Evolutionary conservation across 2,329 filamentous ascomycete species (phyloP).

Genomic region (Dactylellina drechsleri): DNA sequence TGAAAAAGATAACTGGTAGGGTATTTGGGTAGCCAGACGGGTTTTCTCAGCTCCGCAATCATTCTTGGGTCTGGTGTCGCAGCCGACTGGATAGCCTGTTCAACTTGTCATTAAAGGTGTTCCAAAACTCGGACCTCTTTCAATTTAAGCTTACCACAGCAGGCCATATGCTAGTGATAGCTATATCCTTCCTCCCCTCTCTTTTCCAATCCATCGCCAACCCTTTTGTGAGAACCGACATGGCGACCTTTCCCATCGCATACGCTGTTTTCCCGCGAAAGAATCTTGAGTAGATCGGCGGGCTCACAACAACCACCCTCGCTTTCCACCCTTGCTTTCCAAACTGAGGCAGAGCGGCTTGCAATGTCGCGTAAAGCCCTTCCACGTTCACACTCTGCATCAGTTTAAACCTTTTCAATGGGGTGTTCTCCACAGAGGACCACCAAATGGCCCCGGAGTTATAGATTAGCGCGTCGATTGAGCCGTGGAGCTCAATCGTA

Average conservation of each 20-base stretch:
- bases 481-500: slow-evolving; percentile 70
- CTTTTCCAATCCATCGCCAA: slow-evolving; percentile 82
- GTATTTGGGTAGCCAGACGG: slow-evolving; percentile 61
- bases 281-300: slow-evolving; percentile 85
- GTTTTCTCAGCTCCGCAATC: slow-evolving; percentile 71
- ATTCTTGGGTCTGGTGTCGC: slow-evolving; percentile 68
- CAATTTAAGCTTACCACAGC: slow-evolving; percentile 69
- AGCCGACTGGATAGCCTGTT: slow-evolving; percentile 76
- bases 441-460: slow-evolving; percentile 89
- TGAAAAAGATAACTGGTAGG: background rate
- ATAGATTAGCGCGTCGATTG: slow-evolving; percentile 80
- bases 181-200: slow-evolving; percentile 74
- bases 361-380: slow-evolving; percentile 77
- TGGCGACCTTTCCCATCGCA: slow-evolving; percentile 80
- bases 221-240: slow-evolving; percentile 83
- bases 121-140: background rate
- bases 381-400: slow-evolving; percentile 81
- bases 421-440: slow-evolving; percentile 77
- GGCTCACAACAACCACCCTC: slow-evolving; percentile 79
- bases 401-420: slow-evolving; percentile 78
- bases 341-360: slow-evolving; percentile 75
- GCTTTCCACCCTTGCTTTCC: slow-evolving; percentile 67
- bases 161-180: slow-evolving; percentile 84
- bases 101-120: background rate
- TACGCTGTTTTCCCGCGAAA: slow-evolving; percentile 88